Evolutionary conservation across 2,329 filamentous ascomycete species (phyloP).

Genomic region (Colletotrichum tofieldiae): DNA sequence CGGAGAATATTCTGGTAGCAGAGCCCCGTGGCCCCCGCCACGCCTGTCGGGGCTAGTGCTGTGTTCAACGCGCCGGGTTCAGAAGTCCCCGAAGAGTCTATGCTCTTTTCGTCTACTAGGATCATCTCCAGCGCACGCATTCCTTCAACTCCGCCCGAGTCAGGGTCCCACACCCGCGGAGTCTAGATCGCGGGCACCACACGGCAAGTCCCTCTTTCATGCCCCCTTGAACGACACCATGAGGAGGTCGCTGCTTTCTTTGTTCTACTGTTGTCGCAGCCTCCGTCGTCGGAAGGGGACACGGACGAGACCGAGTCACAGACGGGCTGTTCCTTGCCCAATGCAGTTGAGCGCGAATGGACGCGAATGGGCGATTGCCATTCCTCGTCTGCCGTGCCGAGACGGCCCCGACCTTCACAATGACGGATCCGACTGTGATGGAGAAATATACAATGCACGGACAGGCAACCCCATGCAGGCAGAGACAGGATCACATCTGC

Average conservation of each 20-base stretch:
- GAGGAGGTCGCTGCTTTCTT: constrained; percentile 28
- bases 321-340: constrained; percentile 12
- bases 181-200: constrained; percentile 42
- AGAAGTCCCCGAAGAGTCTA: constrained; percentile 42
- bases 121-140: constrained; percentile 39
- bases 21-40: constrained; percentile 34
- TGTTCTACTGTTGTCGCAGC: constrained; percentile 22
- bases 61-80: constrained; percentile 37
- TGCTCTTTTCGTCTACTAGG: constrained; percentile 40
- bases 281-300: constrained; percentile 25
- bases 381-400: constrained; percentile 24
- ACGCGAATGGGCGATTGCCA: constrained; percentile 5
- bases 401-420: constrained; percentile 16
- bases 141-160: constrained; percentile 40
- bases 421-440: constrained; percentile 18
- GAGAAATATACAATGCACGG: neutral
- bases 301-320: constrained; percentile 5
- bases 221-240: constrained; percentile 24
- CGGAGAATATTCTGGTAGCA: constrained; percentile 43
- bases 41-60: constrained; percentile 33
- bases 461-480: constrained; percentile 14
- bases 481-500: constrained; percentile 11
- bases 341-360: constrained; percentile 12
- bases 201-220: constrained; percentile 36
- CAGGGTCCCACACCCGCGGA: constrained; percentile 39